Base-by-base conservation (phyloP, 257 asterid species). In the Coffea eugenioides region DNA sequence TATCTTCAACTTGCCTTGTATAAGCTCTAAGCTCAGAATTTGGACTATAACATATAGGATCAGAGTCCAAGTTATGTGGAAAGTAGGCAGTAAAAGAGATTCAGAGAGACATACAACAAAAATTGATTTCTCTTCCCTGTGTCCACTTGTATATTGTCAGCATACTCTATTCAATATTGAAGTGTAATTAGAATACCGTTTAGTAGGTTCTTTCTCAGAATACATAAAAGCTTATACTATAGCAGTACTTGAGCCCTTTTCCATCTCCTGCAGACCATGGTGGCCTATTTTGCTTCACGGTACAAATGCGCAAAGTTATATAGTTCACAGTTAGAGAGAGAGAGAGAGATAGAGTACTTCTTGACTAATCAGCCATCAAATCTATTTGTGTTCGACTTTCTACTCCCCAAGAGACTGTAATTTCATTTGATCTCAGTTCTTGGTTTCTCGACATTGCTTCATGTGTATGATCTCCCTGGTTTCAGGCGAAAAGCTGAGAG, bases 401-500 rank as follows among this genome's bases (percentile, higher is more conserved):
- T n/a, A 8, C 57, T 66, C 73, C n/a, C 25, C 43, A 31, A 64
- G n/a, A 46, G 70, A 20, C 27, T 57, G 11, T 18, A 64, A 36
- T 71, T 6, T 39, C 23, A 46, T 12, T 59, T 51, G 52, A 0
- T 54, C 3, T 11, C 51, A 57, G 14, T 10, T 69, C 11, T 67
- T 36, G 11, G 39, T 43, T 79, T 73, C 67, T 64, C 31, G 11
- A 2, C 49, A 36, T 27, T 51, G 18, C 31, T 14, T 48, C 31
- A 67, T n/a, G 16, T 74, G 25, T 25, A 25, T 75, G 49, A 20
- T 41, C 27, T 14, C 31, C 39, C 54, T 75, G 70, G 41, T 76
- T 64, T 43, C 85, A 89, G 92, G 81, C 62, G 62, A 77, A 89
- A 79, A 75, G 84, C 87, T 25, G 89, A 85, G 68, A 76, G 79